A percentile compares a stretch with the other conserved stretches of the same genome.
Conservation (phyloP, 2,329 filamentous ascomycete species). For the Venturiaceae sp. region DNA sequence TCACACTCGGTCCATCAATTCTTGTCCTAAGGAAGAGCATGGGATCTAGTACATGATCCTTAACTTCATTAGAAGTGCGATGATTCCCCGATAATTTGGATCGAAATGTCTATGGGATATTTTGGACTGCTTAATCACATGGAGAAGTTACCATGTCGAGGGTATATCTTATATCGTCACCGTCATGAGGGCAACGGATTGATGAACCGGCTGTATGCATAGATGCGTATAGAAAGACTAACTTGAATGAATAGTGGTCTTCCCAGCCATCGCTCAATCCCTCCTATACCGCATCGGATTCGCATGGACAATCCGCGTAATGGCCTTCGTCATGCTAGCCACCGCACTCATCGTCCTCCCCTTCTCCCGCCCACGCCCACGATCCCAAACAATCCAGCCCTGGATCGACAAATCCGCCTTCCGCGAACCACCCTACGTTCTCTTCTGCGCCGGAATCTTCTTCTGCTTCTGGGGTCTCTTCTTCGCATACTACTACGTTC, state of each 20-base stretch:
- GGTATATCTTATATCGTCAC: too few relatives aligned
- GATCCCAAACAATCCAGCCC: conserved; percentile 39
- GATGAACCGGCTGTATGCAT: conserved; percentile 10
- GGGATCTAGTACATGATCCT: conserved; percentile 32
- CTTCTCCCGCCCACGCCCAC: conserved; percentile 39
- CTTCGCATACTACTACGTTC: conserved; percentile 31
- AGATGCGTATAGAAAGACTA: too few relatives aligned
- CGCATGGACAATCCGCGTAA: conserved; percentile 20
- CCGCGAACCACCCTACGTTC: conserved; percentile 37
- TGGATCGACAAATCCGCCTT: conserved; percentile 43
- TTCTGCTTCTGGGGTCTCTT: conserved; percentile 38
- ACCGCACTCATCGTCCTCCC: conserved; percentile 17
- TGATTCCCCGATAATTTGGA: too few relatives aligned
- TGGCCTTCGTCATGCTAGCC: conserved; percentile 15
- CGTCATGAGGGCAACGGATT: conserved; percentile 14
- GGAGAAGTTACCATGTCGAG: too few relatives aligned
- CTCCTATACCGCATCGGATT: conserved; percentile 17
- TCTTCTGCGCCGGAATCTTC: conserved; percentile 32
- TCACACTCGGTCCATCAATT: neutral
- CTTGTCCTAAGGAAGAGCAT: conserved; percentile 31
- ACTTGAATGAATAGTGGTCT: too few relatives aligned
- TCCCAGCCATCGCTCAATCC: conserved; percentile 11
- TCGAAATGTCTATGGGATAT: too few relatives aligned
- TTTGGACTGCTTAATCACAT: too few relatives aligned
- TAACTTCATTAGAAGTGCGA: conserved; percentile 9